Conservation (phyloP, 371 early-diverging fungal genomes). For the Saksenaea oblongispora region DNA sequence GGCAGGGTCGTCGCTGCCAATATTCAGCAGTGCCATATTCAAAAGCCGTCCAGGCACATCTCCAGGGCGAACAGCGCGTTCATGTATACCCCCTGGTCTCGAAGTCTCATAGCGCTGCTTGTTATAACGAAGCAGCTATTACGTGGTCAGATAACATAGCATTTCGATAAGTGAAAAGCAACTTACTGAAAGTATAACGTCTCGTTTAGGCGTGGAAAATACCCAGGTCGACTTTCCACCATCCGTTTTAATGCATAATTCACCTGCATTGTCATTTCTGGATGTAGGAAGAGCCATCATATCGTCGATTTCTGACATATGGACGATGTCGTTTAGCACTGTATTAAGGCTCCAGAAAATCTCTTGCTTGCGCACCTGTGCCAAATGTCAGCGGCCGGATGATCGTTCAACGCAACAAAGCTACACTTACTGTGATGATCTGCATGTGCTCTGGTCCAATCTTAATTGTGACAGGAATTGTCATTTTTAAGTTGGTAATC, state of each 20-base stretch:
- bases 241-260: constrained; percentile 70
- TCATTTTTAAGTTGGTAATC: constrained; percentile 49
- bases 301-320: constrained; percentile 79
- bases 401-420: not conserved
- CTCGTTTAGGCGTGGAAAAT: constrained; percentile 71
- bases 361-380: constrained; percentile 52
- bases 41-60: constrained; percentile 90
- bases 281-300: constrained; percentile 47
- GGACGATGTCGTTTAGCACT: constrained; percentile 79
- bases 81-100: constrained; percentile 10
- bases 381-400: not conserved
- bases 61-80: constrained; percentile 65
- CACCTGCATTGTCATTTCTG: constrained; percentile 56
- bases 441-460: constrained; percentile 77
- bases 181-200: constrained; percentile 66
- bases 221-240: constrained; percentile 56
- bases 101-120: constrained; percentile 29
- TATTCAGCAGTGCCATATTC: constrained; percentile 88
- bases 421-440: constrained; percentile 54
- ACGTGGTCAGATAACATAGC: not conserved
- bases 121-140: constrained; percentile 57
- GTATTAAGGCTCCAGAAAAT: constrained; percentile 66
- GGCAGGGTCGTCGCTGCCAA: constrained; percentile 75
- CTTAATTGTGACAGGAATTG: constrained; percentile 75
- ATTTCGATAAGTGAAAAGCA: constrained; percentile 8